These are phyloP conservation scores for Lasiodiplodia citricola DNA, from an alignment of 2,329 filamentous ascomycete species.

Conservation along the genomic window DNA sequence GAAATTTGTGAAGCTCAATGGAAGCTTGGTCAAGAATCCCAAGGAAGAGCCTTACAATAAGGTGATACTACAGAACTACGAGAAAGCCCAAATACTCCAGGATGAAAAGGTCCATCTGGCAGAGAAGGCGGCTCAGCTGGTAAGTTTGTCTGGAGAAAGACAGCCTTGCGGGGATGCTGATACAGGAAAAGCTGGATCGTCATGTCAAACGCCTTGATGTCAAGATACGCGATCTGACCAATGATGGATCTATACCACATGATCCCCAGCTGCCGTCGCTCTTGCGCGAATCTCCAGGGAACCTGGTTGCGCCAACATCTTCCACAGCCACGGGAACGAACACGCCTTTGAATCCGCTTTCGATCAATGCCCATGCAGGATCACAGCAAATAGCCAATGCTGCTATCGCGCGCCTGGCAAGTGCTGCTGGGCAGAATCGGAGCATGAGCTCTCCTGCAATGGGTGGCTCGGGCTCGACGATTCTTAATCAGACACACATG, in stretches of 20 bases:
- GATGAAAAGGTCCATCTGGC: constrained; percentile 75
- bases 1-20: constrained; percentile 79
- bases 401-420: constrained; percentile 52
- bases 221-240: constrained; percentile 64
- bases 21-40: constrained; percentile 74
- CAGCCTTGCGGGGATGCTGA: constrained; percentile 28
- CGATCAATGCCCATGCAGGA: constrained; percentile 60
- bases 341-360: constrained; percentile 60
- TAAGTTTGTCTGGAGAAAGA: constrained; percentile 53
- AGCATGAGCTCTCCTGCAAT: constrained; percentile 16
- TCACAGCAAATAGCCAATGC: constrained; percentile 59
- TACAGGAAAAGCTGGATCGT: constrained; percentile 56
- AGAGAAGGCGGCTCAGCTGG: constrained; percentile 66
- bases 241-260: constrained; percentile 63
- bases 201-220: constrained; percentile 68
- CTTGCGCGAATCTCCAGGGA: constrained; percentile 55
- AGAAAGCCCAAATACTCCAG: constrained; percentile 71
- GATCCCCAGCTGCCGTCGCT: constrained; percentile 66
- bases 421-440: constrained; percentile 34
- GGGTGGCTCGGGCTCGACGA: constrained; percentile 10
- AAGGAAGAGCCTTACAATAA: constrained; percentile 73
- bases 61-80: constrained; percentile 70
- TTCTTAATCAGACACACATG: constrained; percentile 22
- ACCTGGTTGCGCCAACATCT: constrained; percentile 56
- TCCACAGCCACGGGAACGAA: constrained; percentile 51